These are phyloP conservation scores for Dipodascopsis uninucleata DNA, from an alignment of 805 yeast species.

Conservation along the genomic window DNA sequence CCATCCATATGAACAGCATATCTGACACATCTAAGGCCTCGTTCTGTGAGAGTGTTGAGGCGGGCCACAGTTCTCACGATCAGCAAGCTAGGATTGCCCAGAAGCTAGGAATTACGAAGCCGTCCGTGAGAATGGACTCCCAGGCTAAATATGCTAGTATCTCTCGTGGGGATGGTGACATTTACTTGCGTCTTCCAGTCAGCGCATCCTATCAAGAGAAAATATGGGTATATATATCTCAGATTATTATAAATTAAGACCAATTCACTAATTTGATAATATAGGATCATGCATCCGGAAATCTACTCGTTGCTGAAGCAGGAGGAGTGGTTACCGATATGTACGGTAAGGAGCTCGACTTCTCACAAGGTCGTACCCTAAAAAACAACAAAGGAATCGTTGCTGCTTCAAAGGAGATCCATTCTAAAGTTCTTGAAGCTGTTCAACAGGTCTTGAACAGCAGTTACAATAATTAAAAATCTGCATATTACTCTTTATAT, in stretches of 20 bases:
- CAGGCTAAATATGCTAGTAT: slow-evolving; percentile 94
- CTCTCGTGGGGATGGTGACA: slow-evolving; percentile 87
- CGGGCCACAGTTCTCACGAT: slow-evolving; percentile 89
- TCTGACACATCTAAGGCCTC: slow-evolving; percentile 46
- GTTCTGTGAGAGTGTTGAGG: slow-evolving; percentile 92
- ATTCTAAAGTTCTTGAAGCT: slow-evolving; percentile 17
- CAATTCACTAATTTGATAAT: not conserved
- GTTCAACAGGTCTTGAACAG: slow-evolving; percentile 27
- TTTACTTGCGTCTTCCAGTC: slow-evolving; percentile 84
- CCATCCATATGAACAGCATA: slow-evolving; percentile 53
- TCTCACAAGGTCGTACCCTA: slow-evolving; percentile 80
- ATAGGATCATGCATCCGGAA: slow-evolving; percentile 92
- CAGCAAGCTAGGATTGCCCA: slow-evolving; percentile 74
- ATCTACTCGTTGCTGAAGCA: slow-evolving; percentile 77
- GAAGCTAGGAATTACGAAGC: slow-evolving; percentile 53
- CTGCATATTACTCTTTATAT: too few species aligned
- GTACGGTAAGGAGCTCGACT: slow-evolving; percentile 67
- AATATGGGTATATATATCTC: slow-evolving; percentile 57
- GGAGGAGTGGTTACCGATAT: slow-evolving; percentile 91
- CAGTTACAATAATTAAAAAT: too few species aligned
- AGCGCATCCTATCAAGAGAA: slow-evolving; percentile 77
- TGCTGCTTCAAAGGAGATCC: slow-evolving; percentile 50
- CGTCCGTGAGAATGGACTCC: slow-evolving; percentile 77
- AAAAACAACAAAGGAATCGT: slow-evolving; percentile 80
- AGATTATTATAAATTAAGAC: too few species aligned